Percentiles rank a stretch among this genome's conserved stretches.
These are phyloP conservation scores for Fonsecaea monophora DNA, from an alignment of 2,329 filamentous ascomycete genomes.

Conservation along the genomic window DNA sequence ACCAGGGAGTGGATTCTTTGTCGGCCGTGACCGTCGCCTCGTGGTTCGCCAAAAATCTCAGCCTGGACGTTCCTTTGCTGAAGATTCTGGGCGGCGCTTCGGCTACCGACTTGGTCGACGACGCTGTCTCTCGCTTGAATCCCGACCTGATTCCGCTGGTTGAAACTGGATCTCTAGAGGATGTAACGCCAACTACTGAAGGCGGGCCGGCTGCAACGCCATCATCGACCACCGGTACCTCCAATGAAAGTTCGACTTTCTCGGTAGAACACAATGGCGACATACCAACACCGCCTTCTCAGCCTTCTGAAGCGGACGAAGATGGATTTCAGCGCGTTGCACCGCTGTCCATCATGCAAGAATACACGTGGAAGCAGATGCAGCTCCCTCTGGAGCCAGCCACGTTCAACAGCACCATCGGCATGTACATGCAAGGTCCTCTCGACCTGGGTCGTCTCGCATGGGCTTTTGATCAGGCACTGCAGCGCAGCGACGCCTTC, in stretches of 20 bases:
- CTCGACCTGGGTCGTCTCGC: slow-evolving; percentile 1
- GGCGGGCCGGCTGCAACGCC: neutral
- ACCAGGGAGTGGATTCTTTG: slow-evolving; percentile 50
- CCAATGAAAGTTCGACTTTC: neutral
- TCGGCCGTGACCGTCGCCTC: slow-evolving; percentile 51
- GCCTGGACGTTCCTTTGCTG: slow-evolving; percentile 56
- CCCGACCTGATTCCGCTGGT: slow-evolving; percentile 19
- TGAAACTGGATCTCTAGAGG: slow-evolving; percentile 21
- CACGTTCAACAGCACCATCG: slow-evolving; percentile 15
- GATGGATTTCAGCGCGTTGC: slow-evolving; percentile 18
- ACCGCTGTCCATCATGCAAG: slow-evolving; percentile 21
- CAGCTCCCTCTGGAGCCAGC: slow-evolving; percentile 18
- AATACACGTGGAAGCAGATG: slow-evolving; percentile 23
- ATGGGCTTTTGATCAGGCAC: slow-evolving; percentile 10
- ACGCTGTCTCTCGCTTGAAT: slow-evolving; percentile 19
- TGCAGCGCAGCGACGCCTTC: slow-evolving; percentile 14
- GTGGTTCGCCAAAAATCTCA: slow-evolving; percentile 58
- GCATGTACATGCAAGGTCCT: slow-evolving; percentile 12
- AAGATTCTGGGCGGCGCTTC: slow-evolving; percentile 52
- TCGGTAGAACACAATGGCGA: neutral
- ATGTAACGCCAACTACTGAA: neutral
- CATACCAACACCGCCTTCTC: neutral
- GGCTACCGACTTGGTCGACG: slow-evolving; percentile 5
- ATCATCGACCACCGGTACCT: neutral
- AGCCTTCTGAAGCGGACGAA: slow-evolving; percentile 5